phyloP scores from a whole-genome alignment of 2,329 filamentous ascomycete species.

The Nemania abortiva region DNA sequence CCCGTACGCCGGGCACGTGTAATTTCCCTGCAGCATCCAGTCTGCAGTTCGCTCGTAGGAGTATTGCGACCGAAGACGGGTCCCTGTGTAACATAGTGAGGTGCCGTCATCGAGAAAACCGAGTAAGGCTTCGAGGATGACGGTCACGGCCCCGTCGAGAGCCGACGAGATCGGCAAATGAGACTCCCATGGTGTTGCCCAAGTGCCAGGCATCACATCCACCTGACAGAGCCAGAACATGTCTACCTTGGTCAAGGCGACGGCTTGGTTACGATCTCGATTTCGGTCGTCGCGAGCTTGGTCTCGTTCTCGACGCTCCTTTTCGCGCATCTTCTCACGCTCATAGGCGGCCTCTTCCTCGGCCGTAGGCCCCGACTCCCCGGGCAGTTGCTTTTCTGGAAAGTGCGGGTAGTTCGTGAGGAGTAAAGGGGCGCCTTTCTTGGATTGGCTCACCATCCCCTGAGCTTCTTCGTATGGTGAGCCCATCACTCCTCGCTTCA shows the following conservation, averaged over 20 bases:
- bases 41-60: constrained; percentile 7
- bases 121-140: constrained; percentile 20
- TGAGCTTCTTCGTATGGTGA: constrained; percentile 25
- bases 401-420: constrained; percentile 24
- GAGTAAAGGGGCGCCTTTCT: constrained; percentile 13
- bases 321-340: constrained; percentile 19
- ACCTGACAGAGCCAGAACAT: constrained; percentile 27
- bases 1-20: constrained; percentile 23
- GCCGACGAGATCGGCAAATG: constrained; percentile 21
- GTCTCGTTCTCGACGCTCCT: constrained; percentile 22
- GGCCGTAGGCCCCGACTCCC: constrained; percentile 9
- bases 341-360: constrained; percentile 23
- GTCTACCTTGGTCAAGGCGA: constrained; percentile 17
- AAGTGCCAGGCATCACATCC: constrained; percentile 15
- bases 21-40: constrained; percentile 6
- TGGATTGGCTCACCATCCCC: background rate
- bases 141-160: constrained; percentile 23
- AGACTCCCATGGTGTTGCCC: constrained; percentile 21
- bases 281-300: constrained; percentile 19
- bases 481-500: constrained; percentile 25
- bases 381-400: background rate
- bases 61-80: background rate
- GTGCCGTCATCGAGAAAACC: constrained; percentile 18
- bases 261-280: constrained; percentile 21
- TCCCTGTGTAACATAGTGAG: constrained; percentile 1